Conservation (phyloP, 805 yeast species). For the Brettanomyces custersianus region DNA sequence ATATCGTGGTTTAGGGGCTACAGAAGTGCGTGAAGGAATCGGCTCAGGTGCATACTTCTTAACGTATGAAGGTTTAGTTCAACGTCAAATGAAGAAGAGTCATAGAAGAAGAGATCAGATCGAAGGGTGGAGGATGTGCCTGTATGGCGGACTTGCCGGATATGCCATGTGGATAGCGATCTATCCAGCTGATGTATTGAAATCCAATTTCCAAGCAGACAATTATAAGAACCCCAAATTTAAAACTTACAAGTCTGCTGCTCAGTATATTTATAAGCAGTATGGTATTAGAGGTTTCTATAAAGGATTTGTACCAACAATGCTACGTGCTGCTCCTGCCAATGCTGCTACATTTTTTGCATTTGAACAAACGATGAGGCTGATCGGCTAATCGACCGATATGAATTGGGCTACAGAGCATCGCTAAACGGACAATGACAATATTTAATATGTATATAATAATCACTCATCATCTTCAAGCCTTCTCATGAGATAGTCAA, state of each 20-base stretch:
- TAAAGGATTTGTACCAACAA: slow-evolving; percentile 87
- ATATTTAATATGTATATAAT: background rate
- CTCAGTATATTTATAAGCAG: slow-evolving; percentile 40
- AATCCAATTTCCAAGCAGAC: slow-evolving; percentile 81
- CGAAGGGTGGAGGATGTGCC: slow-evolving; percentile 80
- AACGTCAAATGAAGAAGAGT: slow-evolving; percentile 45
- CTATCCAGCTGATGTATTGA: slow-evolving; percentile 87
- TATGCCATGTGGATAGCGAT: slow-evolving; percentile 77
- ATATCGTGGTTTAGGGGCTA: slow-evolving; percentile 77
- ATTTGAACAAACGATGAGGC: slow-evolving; percentile 83
- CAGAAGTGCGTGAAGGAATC: slow-evolving; percentile 73
- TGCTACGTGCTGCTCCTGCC: slow-evolving; percentile 95
- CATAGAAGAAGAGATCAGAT: slow-evolving; percentile 55
- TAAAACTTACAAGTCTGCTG: slow-evolving; percentile 51
- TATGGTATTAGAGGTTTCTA: slow-evolving; percentile 73
- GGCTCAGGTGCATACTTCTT: slow-evolving; percentile 87
- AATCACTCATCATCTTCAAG: slow-evolving; percentile 45
- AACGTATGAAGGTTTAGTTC: slow-evolving; percentile 82
- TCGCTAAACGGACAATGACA: background rate
- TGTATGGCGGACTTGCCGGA: slow-evolving; percentile 88
- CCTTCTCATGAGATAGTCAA: slow-evolving; percentile 80
- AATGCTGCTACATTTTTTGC: slow-evolving; percentile 95
- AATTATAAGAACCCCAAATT: slow-evolving; percentile 50
- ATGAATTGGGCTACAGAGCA: background rate
- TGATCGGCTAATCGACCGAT: slow-evolving; percentile 24